These are phyloP conservation scores for Quercus rubra DNA, from an alignment of 306 rosid genomes.

Conservation along the genomic window DNA sequence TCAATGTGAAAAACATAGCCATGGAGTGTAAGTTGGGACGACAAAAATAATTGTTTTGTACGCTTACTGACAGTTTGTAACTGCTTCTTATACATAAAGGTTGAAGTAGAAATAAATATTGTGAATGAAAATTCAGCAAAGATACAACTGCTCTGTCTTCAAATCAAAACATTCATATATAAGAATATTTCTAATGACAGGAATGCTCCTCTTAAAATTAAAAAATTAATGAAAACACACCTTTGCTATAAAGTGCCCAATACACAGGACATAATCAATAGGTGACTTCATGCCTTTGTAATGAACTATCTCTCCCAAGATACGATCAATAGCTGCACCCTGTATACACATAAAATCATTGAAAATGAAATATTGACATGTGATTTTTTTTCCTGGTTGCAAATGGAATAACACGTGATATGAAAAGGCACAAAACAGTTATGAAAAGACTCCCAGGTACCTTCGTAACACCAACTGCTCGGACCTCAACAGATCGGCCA, in stretches of 20 bases:
- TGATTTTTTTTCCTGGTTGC: not conserved
- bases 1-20: not conserved
- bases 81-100: not conserved
- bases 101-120: not conserved
- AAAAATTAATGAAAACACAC: constrained; percentile 34
- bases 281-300: constrained; percentile 81
- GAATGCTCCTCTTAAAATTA: not conserved
- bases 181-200: not conserved
- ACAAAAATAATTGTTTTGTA: not conserved
- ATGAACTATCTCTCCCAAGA: constrained; percentile 84
- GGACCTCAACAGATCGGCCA: constrained; percentile 83
- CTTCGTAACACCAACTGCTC: constrained; percentile 96
- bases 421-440: not conserved
- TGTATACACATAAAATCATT: constrained; percentile 25
- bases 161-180: not conserved
- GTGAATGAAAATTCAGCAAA: not conserved
- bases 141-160: not conserved
- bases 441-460: constrained; percentile 21
- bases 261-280: constrained; percentile 83
- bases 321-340: constrained; percentile 97
- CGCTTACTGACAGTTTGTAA: not conserved
- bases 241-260: constrained; percentile 90
- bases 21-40: not conserved
- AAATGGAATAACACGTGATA: not conserved
- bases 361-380: constrained; percentile 1